These are phyloP conservation scores for Ramaria rubella DNA, from an alignment of 768 basidiomycete genomes.

Conservation along the genomic window DNA sequence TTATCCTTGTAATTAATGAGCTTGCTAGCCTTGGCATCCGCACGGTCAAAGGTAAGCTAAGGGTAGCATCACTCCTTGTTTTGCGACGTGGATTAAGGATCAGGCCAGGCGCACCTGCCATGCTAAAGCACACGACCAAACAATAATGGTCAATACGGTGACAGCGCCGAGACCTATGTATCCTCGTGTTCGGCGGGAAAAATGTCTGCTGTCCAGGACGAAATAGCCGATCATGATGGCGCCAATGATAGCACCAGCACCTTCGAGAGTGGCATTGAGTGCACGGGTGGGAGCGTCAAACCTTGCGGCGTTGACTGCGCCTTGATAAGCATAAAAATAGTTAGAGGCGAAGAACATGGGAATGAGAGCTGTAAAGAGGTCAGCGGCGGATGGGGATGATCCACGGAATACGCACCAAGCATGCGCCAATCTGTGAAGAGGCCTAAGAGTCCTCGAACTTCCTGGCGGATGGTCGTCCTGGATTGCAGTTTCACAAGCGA, in stretches of 20 bases:
- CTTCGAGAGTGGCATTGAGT: constrained; percentile 32
- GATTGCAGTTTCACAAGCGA: constrained; percentile 33
- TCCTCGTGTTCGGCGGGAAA: constrained; percentile 33
- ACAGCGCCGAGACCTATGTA: constrained; percentile 32
- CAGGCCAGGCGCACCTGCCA: constrained; percentile 30
- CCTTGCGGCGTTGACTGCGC: constrained; percentile 32
- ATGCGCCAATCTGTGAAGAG: constrained; percentile 38
- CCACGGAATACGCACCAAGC: constrained; percentile 14
- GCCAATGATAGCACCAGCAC: constrained; percentile 36
- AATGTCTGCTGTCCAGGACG: constrained; percentile 30
- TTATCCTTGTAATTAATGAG: constrained; percentile 27
- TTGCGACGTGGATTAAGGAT: no score
- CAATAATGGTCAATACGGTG: constrained; percentile 23
- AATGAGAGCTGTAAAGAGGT: constrained; percentile 20
- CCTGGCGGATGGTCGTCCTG: constrained; percentile 19
- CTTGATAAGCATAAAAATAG: constrained; percentile 42
- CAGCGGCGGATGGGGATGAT: background rate
- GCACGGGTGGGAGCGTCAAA: constrained; percentile 42
- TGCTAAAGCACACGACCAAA: constrained; percentile 34
- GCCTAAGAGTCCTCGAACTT: constrained; percentile 19
- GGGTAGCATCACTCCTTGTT: background rate
- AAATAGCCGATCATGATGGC: constrained; percentile 36
- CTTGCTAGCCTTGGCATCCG: constrained; percentile 9
- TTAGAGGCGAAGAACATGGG: constrained; percentile 42
- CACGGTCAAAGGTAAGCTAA: constrained; percentile 29